Evolutionary conservation across 2,329 filamentous ascomycete genomes (phyloP), one percentile per base, ranked within the genome.

Genomic region (Fusarium duplospermum): DNA sequence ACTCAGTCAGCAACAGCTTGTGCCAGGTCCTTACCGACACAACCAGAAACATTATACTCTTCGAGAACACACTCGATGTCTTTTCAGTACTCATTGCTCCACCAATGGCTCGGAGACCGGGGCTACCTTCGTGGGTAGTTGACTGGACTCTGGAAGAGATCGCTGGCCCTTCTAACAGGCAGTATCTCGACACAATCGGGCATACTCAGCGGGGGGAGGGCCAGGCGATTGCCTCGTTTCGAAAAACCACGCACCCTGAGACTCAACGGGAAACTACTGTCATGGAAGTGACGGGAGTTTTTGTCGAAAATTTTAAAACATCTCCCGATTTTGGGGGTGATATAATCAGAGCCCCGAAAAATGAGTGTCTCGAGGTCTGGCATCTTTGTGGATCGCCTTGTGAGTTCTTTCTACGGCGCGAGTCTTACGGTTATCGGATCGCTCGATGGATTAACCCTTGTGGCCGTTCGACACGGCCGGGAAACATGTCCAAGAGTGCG

Each of bases 361-460:
- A n/a, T n/a, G n/a, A n/a, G n/a, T n/a, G n/a, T n/a, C n/a, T n/a
- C 40, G 33, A 66, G 27, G 29, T 70, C 0, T 64, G 62, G 64
- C 2, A 33, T 16, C 8, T 69, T 6, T 18, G n/a, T 4, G 52
- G 52, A 1, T 31, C 57, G 2, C 33, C 40, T 1, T 33, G 63
- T 3, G 10, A n/a, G n/a, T n/a, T n/a, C n/a, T n/a, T 59, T 9
- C 13, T 69, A 13, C 14, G 13, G 1, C 29, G 14, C 4, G 54
- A 33, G 14, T 20, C 6, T 1, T 4, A 42, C 2, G 67, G 38
- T 20, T 11, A 40, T 40, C 18, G 38, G n/a, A 40, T 40, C 7
- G n/a, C n/a, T n/a, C n/a, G n/a, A n/a, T n/a, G n/a, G n/a, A n/a
- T n/a, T n/a, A n/a, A n/a, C n/a, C n/a, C n/a, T n/a, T n/a, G n/a